A percentile compares a stretch with the other conserved stretches of the same genome.
phyloP scores from a whole-genome alignment of 768 basidiomycete genomes.

The Suillus americanus region DNA sequence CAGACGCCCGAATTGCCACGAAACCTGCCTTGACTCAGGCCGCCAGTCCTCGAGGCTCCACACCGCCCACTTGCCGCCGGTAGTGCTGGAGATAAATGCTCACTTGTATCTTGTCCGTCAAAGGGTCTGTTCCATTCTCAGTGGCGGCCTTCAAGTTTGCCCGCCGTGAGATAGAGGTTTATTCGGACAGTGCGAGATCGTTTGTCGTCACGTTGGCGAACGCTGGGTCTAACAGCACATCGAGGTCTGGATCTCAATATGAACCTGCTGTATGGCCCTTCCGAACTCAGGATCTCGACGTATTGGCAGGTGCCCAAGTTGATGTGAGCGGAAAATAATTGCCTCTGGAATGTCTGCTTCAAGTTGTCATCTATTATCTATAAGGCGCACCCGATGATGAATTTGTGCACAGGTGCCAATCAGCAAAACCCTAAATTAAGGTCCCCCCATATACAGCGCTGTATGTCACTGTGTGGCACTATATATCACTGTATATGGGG shows the following conservation, averaged over 20 bases:
- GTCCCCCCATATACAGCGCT: no score
- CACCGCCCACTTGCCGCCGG: constrained; percentile 33
- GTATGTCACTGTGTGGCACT: no score
- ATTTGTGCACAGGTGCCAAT: no score
- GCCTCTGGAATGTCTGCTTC: no score
- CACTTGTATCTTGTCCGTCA: constrained; percentile 40
- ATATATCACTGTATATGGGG: no score
- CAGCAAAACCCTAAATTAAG: no score
- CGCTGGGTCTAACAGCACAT: not conserved
- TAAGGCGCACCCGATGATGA: not conserved
- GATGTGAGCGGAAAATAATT: not conserved
- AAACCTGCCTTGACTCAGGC: constrained; percentile 53
- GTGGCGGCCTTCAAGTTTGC: not conserved
- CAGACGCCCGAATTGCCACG: constrained; percentile 86
- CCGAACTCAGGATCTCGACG: not conserved
- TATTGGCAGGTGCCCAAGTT: not conserved
- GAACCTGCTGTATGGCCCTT: not conserved
- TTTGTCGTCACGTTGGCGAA: not conserved
- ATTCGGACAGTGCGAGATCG: not conserved
- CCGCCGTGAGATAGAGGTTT: no score
- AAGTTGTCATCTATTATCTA: no score
- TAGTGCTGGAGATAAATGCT: constrained; percentile 49
- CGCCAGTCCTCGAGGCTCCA: constrained; percentile 64
- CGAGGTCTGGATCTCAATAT: not conserved
- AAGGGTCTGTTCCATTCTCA: constrained; percentile 11